These are phyloP conservation scores for Artemisia annua DNA, from an alignment of 129 eudicot species.

Conservation along the genomic window DNA sequence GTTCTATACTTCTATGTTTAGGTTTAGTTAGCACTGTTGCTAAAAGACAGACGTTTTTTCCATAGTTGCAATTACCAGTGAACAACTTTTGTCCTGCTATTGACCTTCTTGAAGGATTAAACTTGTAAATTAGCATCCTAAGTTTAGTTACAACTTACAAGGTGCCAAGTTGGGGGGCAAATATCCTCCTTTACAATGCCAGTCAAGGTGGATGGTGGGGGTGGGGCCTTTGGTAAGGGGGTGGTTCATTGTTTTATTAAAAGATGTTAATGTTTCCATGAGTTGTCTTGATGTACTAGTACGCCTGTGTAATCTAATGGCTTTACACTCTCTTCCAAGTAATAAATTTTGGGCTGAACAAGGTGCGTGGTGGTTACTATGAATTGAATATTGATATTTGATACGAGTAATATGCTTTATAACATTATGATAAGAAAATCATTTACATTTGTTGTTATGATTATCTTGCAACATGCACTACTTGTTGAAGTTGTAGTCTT, in stretches of 20 bases:
- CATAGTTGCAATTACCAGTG: not conserved
- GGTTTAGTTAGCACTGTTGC: not conserved
- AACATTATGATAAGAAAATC: not conserved
- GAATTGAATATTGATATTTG: not conserved
- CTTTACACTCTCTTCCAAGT: slow-evolving; percentile 6
- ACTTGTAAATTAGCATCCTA: slow-evolving; percentile 21
- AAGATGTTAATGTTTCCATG: slow-evolving; percentile 24
- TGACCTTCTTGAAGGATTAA: not conserved
- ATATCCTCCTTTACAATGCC: slow-evolving; percentile 20
- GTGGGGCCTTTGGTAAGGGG: slow-evolving; percentile 31
- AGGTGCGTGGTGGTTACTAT: slow-evolving; percentile 8
- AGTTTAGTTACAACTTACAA: not conserved
- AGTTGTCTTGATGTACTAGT: slow-evolving; percentile 13
- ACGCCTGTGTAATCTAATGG: slow-evolving; percentile 16
- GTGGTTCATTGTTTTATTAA: slow-evolving; percentile 28
- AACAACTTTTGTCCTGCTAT: slow-evolving; percentile 13
- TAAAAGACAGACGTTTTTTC: not conserved
- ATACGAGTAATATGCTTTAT: not conserved
- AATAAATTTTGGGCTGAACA: not conserved
- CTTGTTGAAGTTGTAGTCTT: not conserved
- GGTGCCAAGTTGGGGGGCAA: slow-evolving; percentile 22
- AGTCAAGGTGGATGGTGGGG: slow-evolving; percentile 16
- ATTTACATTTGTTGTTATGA: not conserved
- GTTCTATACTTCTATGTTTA: no score
- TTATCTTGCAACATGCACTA: no score